These are phyloP conservation scores for Vitis amurensis DNA, from an alignment of 164 flowering plant genomes.

Conservation along the genomic window DNA sequence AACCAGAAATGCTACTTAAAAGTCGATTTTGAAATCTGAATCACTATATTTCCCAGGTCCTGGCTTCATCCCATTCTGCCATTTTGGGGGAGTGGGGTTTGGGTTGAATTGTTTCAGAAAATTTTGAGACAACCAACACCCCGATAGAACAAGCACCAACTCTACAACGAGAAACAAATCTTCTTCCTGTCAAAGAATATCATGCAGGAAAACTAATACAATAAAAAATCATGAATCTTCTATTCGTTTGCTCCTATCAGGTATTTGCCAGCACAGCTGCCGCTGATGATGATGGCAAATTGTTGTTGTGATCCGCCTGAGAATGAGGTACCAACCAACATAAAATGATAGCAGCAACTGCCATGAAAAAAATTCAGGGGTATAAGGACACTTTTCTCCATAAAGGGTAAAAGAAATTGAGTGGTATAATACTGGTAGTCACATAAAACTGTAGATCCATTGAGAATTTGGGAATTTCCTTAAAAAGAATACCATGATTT, in stretches of 20 bases:
- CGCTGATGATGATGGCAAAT: background rate
- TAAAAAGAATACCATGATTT: too few species aligned
- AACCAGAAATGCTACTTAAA: too few species aligned
- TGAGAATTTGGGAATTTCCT: background rate
- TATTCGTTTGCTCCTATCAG: background rate
- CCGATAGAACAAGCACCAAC: constrained; percentile 6
- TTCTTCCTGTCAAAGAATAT: constrained; percentile 17
- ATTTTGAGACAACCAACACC: background rate
- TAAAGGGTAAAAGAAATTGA: background rate
- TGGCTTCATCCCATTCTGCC: too few species aligned
- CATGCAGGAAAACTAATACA: constrained; percentile 13
- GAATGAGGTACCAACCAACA: constrained; percentile 2
- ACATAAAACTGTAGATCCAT: background rate
- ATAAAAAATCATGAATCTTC: background rate
- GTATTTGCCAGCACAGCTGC: constrained; percentile 5
- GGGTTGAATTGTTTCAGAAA: background rate
- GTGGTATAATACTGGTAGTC: too few species aligned
- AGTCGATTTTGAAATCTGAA: too few species aligned
- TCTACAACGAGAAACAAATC: constrained; percentile 20
- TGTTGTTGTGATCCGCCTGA: background rate
- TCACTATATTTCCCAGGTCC: too few species aligned
- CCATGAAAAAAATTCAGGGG: background rate
- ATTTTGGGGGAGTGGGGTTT: background rate
- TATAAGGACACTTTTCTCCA: background rate
- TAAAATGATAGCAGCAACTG: constrained; percentile 4